Conservation (phyloP, 2,329 filamentous ascomycete genomes). For the Davidsoniella neocaledoniae region DNA sequence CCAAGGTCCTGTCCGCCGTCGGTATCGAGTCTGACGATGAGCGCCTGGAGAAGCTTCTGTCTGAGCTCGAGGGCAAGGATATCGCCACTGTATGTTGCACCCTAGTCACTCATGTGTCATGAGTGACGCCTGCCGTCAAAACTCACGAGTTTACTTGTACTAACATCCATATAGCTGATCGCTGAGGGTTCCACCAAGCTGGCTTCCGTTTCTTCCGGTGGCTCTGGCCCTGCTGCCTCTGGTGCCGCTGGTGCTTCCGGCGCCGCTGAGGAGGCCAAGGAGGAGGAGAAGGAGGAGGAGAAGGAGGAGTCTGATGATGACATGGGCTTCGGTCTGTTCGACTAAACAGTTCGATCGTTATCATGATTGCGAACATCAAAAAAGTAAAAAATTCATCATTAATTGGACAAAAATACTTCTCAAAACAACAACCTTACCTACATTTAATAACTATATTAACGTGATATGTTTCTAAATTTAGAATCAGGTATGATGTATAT, state of each 20-base stretch:
- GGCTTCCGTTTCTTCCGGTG: slow-evolving; percentile 90
- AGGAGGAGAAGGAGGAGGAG: slow-evolving; percentile 60
- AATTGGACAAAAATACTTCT: slow-evolving; percentile 3
- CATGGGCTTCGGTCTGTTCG: slow-evolving; percentile 50
- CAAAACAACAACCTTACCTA: too few relatives aligned
- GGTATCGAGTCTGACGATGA: slow-evolving; percentile 86
- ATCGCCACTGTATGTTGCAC: slow-evolving; percentile 63
- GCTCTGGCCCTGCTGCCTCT: slow-evolving; percentile 54
- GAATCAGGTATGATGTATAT: too few relatives aligned
- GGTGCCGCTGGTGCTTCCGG: slow-evolving; percentile 52
- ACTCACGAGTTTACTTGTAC: slow-evolving; percentile 1
- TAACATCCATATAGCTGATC: slow-evolving; percentile 51
- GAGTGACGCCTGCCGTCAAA: too few relatives aligned
- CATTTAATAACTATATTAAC: too few relatives aligned
- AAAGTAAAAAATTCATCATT: slow-evolving; percentile 13
- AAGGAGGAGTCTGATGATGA: slow-evolving; percentile 31
- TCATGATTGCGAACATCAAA: slow-evolving; percentile 11
- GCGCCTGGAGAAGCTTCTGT: slow-evolving; percentile 71
- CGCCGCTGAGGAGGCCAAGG: slow-evolving; percentile 43
- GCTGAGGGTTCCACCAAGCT: slow-evolving; percentile 80
- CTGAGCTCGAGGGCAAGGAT: slow-evolving; percentile 82
- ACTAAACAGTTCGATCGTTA: slow-evolving; percentile 34
- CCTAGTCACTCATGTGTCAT: neutral
- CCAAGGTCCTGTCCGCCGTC: slow-evolving; percentile 76
- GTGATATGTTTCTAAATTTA: too few relatives aligned